Evolutionary conservation across 1,139 yeast species (phyloP).

Genomic region (Candida sanyaensis): DNA sequence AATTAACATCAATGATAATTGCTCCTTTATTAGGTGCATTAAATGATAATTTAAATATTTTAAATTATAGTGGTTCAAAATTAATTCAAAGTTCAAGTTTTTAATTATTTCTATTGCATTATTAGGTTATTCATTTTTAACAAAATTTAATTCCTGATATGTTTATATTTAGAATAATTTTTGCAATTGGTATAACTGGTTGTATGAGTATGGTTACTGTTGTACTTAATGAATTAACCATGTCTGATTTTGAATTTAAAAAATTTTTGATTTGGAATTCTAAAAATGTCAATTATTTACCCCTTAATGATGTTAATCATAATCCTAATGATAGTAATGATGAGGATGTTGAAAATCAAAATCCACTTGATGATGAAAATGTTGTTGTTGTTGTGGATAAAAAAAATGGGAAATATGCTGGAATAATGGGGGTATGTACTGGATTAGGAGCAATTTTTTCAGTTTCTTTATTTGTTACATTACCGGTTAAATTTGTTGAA

Average conservation of each 20-base stretch:
- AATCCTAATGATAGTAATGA: not conserved
- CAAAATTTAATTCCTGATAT: conserved; percentile 45
- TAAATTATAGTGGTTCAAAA: conserved; percentile 48
- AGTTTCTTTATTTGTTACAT: conserved; percentile 49
- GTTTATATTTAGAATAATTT: conserved; percentile 51
- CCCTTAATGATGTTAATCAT: not conserved
- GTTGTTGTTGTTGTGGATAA: conserved; percentile 5
- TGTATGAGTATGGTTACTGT: conserved; percentile 53
- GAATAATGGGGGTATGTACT: conserved; percentile 60
- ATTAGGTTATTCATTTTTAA: conserved; percentile 46
- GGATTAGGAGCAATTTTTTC: conserved; percentile 72
- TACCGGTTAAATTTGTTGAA: conserved; percentile 43
- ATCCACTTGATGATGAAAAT: conserved; percentile 7
- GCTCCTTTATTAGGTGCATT: conserved; percentile 68
- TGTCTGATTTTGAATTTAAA: conserved; percentile 41
- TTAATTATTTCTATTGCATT: conserved; percentile 48
- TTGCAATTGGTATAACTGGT: conserved; percentile 60
- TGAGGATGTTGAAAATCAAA: conserved; percentile 12
- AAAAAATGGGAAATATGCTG: conserved; percentile 57
- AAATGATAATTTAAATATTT: conserved; percentile 45
- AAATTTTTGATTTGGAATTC: conserved; percentile 26
- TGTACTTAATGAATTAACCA: conserved; percentile 54
- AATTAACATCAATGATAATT: conserved; percentile 51
- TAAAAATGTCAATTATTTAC: conserved; percentile 3
- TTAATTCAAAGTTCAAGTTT: conserved; percentile 53